These are phyloP conservation scores for Eucalyptus regnans DNA, from an alignment of 345 rosid genomes.

Conservation along the genomic window DNA sequence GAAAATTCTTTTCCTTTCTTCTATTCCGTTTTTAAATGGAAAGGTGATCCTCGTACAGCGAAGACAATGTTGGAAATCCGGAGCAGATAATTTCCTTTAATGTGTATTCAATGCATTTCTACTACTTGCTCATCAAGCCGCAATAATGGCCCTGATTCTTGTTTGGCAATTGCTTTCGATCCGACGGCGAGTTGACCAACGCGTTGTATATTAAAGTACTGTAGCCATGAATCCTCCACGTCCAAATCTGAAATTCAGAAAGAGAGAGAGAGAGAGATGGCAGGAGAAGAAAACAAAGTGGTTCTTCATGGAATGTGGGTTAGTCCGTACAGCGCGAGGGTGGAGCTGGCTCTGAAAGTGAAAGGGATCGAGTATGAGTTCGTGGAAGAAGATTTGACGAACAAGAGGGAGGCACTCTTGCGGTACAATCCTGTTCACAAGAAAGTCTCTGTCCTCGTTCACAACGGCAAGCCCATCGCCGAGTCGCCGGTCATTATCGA, in stretches of 20 bases:
- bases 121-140: background rate
- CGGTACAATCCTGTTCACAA: constrained; percentile 21
- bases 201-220: background rate
- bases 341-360: constrained; percentile 24
- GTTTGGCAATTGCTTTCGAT: background rate
- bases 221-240: background rate
- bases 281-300: constrained; percentile 17
- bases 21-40: background rate
- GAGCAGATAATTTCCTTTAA: background rate
- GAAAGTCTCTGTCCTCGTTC: constrained; percentile 32
- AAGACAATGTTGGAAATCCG: background rate
- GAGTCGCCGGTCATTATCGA: constrained; percentile 27
- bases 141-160: background rate
- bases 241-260: background rate
- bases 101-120: background rate
- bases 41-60: background rate
- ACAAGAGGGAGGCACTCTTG: constrained; percentile 22
- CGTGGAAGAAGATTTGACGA: constrained; percentile 29
- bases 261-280: background rate
- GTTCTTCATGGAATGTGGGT: constrained; percentile 11
- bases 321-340: constrained; percentile 15
- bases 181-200: background rate
- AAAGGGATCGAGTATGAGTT: constrained; percentile 19
- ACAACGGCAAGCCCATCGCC: constrained; percentile 25
- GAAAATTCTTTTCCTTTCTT: background rate